phyloP scores from a whole-genome alignment of 1,284 basidiomycete genomes.

The Heliocybe sulcata region DNA sequence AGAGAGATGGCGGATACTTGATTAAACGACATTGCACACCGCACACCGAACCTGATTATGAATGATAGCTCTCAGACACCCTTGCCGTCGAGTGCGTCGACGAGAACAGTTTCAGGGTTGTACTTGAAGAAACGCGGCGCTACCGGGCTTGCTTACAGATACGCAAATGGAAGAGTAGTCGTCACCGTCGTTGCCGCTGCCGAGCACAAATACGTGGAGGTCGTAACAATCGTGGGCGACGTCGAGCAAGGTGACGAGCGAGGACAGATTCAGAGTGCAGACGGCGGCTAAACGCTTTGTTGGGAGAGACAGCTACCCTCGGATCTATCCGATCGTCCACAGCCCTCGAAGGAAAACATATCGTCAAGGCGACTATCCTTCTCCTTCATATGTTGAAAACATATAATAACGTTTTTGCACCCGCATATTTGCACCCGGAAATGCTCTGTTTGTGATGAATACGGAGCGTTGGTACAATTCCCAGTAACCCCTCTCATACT shows the following conservation, averaged over 20 bases:
- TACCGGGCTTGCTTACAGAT: not conserved
- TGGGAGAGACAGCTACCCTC: not conserved
- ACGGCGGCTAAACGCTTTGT: not conserved
- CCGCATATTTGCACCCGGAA: too few relatives aligned
- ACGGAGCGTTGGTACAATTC: too few relatives aligned
- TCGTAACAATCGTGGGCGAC: not conserved
- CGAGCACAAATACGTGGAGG: not conserved
- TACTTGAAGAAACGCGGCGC: not conserved
- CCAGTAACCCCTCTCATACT: too few relatives aligned
- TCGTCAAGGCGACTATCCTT: conserved; percentile 1
- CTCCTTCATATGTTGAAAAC: not conserved
- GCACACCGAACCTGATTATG: not conserved
- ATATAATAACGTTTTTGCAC: too few relatives aligned
- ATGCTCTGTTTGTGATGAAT: too few relatives aligned
- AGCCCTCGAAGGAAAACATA: not conserved
- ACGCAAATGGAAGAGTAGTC: not conserved
- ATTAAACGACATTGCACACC: conserved; percentile 36
- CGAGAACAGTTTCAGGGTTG: not conserved
- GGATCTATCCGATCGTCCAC: conserved; percentile 1
- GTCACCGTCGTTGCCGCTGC: not conserved
- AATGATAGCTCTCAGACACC: conserved; percentile 1
- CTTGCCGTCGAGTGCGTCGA: not conserved
- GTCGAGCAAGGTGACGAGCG: not conserved
- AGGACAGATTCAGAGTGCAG: not conserved
- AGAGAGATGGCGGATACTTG: conserved; percentile 39